These are phyloP conservation scores for Ophiostoma ulmi DNA, from an alignment of 2,329 filamentous ascomycete genomes.

Conservation along the genomic window DNA sequence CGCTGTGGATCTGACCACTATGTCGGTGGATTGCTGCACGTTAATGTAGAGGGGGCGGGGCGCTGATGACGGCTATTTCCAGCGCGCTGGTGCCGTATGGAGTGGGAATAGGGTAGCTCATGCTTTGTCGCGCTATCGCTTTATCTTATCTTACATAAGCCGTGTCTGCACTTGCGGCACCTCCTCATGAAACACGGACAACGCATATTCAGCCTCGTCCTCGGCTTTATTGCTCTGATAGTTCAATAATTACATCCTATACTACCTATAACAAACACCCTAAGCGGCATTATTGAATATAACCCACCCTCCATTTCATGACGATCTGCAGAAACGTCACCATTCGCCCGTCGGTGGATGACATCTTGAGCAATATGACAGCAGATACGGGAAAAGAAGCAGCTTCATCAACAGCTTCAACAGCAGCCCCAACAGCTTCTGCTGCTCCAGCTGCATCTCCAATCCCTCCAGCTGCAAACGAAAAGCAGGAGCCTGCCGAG, in stretches of 20 bases:
- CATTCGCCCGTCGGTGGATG: background rate
- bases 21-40: background rate
- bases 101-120: background rate
- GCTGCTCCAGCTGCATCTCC: background rate
- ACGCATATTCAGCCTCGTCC: background rate
- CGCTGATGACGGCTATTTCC: conserved; percentile 8
- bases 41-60: conserved; percentile 14
- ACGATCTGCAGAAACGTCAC: background rate
- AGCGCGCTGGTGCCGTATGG: conserved; percentile 5
- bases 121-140: background rate
- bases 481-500: background rate
- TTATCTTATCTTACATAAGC: conserved; percentile 3
- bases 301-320: background rate
- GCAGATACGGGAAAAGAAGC: background rate
- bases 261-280: background rate
- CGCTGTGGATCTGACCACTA: conserved; percentile 2
- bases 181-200: background rate
- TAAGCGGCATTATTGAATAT: background rate
- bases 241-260: background rate
- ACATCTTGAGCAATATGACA: background rate
- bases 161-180: background rate
- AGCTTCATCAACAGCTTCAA: background rate
- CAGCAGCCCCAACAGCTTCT: background rate
- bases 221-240: background rate
- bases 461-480: background rate